Percentiles rank a stretch among this genome's conserved stretches.
These are phyloP conservation scores for Albophoma yamanashiensis DNA, from an alignment of 2,329 filamentous ascomycete species.

Conservation along the genomic window DNA sequence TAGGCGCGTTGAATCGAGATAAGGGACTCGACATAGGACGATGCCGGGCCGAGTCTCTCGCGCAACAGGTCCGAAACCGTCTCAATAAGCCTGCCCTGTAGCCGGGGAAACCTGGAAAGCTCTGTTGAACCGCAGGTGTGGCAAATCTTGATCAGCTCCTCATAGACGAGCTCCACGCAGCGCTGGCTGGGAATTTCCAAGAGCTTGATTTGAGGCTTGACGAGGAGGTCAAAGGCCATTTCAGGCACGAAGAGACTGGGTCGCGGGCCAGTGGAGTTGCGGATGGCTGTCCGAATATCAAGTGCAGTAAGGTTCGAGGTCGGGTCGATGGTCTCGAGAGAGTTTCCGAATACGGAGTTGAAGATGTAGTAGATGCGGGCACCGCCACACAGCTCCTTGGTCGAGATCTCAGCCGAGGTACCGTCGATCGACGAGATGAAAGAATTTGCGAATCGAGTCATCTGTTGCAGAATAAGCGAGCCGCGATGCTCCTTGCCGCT, in stretches of 20 bases:
- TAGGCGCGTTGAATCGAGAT: constrained; percentile 97
- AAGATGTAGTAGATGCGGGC: constrained; percentile 98
- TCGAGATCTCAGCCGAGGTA: constrained; percentile 96
- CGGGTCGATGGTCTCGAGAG: constrained; percentile 89
- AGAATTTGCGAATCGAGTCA: constrained; percentile 95
- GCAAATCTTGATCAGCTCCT: constrained; percentile 98
- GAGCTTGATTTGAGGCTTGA: constrained; percentile 97
- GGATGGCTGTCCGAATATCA: constrained; percentile 93
- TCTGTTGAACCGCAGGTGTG: constrained; percentile 96
- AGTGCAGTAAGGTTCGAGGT: constrained; percentile 89
- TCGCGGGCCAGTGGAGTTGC: constrained; percentile 92
- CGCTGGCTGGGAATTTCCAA: constrained; percentile 90
- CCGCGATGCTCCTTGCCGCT: constrained; percentile 94
- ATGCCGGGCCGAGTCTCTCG: constrained; percentile 82
- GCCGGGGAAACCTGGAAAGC: constrained; percentile 77
- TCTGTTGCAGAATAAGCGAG: constrained; percentile 87
- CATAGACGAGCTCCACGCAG: constrained; percentile 95
- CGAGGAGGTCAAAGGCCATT: constrained; percentile 91
- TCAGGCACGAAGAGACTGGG: constrained; percentile 96
- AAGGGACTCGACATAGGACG: constrained; percentile 86
- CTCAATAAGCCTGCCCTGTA: constrained; percentile 96
- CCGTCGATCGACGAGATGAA: constrained; percentile 99
- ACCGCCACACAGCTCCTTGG: constrained; percentile 91
- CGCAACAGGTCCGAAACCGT: constrained; percentile 92
- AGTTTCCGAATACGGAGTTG: constrained; percentile 97